Conservation (phyloP, 495 filamentous ascomycete species). For the Baudoinia panamericana region DNA sequence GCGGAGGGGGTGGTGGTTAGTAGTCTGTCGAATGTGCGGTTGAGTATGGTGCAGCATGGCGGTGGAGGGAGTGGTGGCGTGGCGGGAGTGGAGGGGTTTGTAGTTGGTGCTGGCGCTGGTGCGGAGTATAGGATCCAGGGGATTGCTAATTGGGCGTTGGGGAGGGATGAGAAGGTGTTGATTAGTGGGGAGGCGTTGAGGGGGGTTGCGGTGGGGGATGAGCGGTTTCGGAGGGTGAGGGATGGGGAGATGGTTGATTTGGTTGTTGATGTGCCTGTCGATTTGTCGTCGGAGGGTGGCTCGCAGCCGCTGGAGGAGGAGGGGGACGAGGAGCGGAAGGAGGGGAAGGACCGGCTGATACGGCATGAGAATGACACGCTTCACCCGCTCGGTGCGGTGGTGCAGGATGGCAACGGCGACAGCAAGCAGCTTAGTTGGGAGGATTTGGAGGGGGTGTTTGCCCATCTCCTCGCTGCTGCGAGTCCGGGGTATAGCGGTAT, state of each 20-base stretch:
- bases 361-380: too few species aligned
- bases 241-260: slow-evolving; percentile 63
- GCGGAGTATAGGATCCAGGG: slow-evolving; percentile 51
- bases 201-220: slow-evolving; percentile 58
- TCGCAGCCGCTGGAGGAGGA: neutral
- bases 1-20: slow-evolving; percentile 64
- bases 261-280: slow-evolving; percentile 40
- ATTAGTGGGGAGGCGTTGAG: slow-evolving; percentile 63
- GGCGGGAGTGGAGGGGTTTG: slow-evolving; percentile 23
- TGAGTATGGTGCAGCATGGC: slow-evolving; percentile 63
- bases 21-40: slow-evolving; percentile 60
- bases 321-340: too few species aligned
- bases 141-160: slow-evolving; percentile 67
- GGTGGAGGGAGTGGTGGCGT: neutral
- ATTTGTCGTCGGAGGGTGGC: neutral
- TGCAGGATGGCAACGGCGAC: too few species aligned
- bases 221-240: slow-evolving; percentile 65
- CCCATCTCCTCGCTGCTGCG: too few species aligned
- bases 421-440: too few species aligned
- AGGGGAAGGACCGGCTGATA: neutral
- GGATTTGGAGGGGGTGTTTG: too few species aligned
- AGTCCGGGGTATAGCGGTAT: too few species aligned
- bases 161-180: slow-evolving; percentile 81
- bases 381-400: too few species aligned
- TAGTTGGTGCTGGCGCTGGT: slow-evolving; percentile 21